Base-by-base conservation (phyloP, 2,329 filamentous ascomycete species). In the Hymenoscyphus repandus region DNA sequence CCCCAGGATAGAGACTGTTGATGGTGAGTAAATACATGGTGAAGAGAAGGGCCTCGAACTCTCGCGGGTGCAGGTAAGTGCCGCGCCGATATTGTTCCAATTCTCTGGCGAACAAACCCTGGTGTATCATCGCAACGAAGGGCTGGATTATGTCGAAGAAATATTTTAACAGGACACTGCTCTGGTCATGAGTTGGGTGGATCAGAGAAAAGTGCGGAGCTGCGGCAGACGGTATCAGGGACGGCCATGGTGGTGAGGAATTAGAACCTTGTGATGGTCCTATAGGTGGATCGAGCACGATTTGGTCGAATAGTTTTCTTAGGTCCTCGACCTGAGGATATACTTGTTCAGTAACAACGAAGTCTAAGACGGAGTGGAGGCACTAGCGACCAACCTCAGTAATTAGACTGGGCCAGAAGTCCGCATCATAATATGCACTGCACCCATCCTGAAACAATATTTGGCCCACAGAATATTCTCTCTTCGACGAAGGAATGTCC, bases 131-230 rank as follows among this genome's bases (percentile, higher is more conserved):
- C 59, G 86, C 86, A 42, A 86, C 71, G 10, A 88, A 66, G 0
- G 84, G 82, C 57, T 88, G 82, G 55, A 88, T 79, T 58, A 84
- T 85, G 54, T 81, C 77, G 45, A 87, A 75, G 62, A 85, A 88
- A n/a, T 80, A 74, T 64, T 86, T 82, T 82, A 83, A 88, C 22
- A 84, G 68, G 58, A 80, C 76, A 51, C 83, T 58, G 48, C 56
- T 58, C 30, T 60, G 52, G 27, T 55, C 54, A n/a, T 58, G 30
- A 3, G 52, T 54, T 3, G 54, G 56, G 27, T 54, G 54, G 15
- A 30, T 20, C 11, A 49, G 45, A 17, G 34, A 32, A 5, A 51
- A 38, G 17, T 50, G 36, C 18, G 39, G 42, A 0, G 39, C 1
- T 7, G 49, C n/a, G 6, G 46, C 49, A 7, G 53, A 22, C 1